These are phyloP conservation scores for Clitocybe nebularis DNA, from an alignment of 1,284 basidiomycete species.

Conservation along the genomic window DNA sequence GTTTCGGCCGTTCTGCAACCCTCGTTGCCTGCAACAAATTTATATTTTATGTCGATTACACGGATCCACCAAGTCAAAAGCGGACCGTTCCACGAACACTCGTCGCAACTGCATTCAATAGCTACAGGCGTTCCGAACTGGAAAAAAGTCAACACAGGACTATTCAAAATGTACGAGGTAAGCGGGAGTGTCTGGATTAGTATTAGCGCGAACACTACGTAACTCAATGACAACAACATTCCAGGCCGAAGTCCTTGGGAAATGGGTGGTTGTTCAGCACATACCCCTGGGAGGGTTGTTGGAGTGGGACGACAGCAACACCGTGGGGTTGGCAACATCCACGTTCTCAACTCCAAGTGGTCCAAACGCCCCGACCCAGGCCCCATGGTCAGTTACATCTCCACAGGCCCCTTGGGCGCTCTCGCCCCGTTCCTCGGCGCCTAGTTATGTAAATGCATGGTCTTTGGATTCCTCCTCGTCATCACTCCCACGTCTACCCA, in stretches of 20 bases:
- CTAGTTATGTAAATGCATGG: not conserved
- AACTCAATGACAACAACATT: not conserved
- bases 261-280: conserved; percentile 96
- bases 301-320: conserved; percentile 47
- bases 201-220: not conserved
- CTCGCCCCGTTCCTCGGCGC: not conserved
- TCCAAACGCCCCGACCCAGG: conserved; percentile 4
- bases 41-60: conserved; percentile 80
- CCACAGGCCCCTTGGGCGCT: not conserved
- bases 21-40: conserved; percentile 56
- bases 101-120: conserved; percentile 86
- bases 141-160: conserved; percentile 85
- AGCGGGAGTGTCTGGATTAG: conserved; percentile 16
- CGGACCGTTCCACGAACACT: conserved; percentile 91
- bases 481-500: not conserved
- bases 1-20: conserved; percentile 54
- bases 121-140: conserved; percentile 83
- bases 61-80: conserved; percentile 80
- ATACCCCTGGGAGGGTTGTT: conserved; percentile 82
- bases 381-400: conserved; percentile 12
- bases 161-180: conserved; percentile 95
- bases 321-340: not conserved
- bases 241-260: conserved; percentile 89
- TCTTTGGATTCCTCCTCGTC: not conserved
- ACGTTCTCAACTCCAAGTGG: conserved; percentile 1